phyloP scores from a whole-genome alignment of 257 asterid genomes.

The Leptodermis oblonga region DNA sequence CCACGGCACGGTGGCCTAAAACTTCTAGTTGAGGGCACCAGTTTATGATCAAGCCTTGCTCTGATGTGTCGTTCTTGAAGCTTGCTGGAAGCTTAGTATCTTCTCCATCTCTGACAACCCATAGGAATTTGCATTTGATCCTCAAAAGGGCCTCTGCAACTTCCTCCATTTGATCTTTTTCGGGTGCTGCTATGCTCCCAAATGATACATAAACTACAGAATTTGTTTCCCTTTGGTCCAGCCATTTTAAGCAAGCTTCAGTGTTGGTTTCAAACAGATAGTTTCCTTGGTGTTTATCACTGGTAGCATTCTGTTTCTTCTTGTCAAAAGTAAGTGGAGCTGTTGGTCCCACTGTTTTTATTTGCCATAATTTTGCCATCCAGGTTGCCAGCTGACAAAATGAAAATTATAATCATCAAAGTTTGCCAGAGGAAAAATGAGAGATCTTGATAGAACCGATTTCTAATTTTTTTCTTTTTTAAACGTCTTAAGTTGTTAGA shows the following conservation, averaged over 20 bases:
- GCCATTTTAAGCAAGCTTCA: slow-evolving; percentile 11
- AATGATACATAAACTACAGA: background rate
- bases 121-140: background rate
- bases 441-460: too few relatives aligned
- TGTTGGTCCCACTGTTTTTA: slow-evolving; percentile 28
- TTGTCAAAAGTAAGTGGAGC: background rate
- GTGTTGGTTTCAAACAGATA: slow-evolving; percentile 17
- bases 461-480: background rate
- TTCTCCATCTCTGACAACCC: background rate
- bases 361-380: slow-evolving; percentile 26
- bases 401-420: background rate
- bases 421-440: too few relatives aligned
- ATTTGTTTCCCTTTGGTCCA: background rate
- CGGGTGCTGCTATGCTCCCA: background rate
- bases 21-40: slow-evolving; percentile 49
- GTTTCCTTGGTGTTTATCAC: background rate
- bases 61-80: background rate
- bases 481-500: too few relatives aligned
- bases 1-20: slow-evolving; percentile 29
- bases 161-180: background rate
- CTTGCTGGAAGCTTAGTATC: background rate
- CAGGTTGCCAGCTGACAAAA: slow-evolving; percentile 14
- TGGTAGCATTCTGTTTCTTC: background rate
- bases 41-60: slow-evolving; percentile 27
- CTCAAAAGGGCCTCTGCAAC: background rate